These are phyloP conservation scores for Aspergillus sergii DNA, from an alignment of 2,329 filamentous ascomycete species.

Conservation along the genomic window DNA sequence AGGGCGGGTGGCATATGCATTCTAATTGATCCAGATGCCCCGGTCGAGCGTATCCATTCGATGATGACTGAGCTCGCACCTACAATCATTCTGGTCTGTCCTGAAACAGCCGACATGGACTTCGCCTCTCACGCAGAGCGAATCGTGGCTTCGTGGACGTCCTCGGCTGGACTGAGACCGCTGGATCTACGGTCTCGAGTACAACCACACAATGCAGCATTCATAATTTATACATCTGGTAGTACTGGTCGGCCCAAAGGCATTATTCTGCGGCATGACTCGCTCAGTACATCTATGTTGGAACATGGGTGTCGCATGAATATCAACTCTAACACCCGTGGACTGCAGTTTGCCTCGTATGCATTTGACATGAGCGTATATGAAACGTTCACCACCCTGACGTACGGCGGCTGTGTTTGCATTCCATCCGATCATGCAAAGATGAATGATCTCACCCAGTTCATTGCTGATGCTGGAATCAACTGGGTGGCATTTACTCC, in stretches of 20 bases:
- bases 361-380: background rate
- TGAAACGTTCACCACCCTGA: background rate
- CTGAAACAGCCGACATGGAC: no score
- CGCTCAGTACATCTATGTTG: slow-evolving; percentile 42
- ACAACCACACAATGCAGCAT: background rate
- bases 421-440: background rate
- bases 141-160: no score
- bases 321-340: background rate
- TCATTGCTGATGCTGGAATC: background rate
- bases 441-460: background rate
- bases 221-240: background rate
- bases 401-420: background rate
- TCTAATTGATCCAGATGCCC: no score
- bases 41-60: no score
- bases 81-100: no score
- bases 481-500: background rate
- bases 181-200: no score
- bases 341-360: background rate
- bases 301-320: slow-evolving; percentile 45
- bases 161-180: no score
- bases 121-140: no score
- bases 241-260: slow-evolving; percentile 42
- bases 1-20: no score
- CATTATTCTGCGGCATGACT: slow-evolving; percentile 30
- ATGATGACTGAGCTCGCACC: no score